These are phyloP conservation scores for Naumovozyma dairenensis DNA, from an alignment of 805 yeast species.

Conservation along the genomic window DNA sequence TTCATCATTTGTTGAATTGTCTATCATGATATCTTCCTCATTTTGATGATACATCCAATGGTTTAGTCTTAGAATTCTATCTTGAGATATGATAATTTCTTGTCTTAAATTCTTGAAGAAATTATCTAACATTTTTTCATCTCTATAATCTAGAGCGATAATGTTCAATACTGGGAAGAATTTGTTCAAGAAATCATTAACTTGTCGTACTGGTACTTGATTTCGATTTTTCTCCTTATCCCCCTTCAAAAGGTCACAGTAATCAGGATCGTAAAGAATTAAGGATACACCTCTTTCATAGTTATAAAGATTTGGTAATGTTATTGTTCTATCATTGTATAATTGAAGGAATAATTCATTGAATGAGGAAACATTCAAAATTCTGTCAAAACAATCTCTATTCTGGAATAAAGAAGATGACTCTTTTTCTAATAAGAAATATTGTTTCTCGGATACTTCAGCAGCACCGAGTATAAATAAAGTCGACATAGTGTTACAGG, in stretches of 20 bases:
- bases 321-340: constrained; percentile 15
- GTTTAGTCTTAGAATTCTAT: constrained; percentile 19
- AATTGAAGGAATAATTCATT: constrained; percentile 12
- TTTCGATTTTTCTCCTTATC: not conserved
- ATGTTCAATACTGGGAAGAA: constrained; percentile 22
- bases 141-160: constrained; percentile 10
- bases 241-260: too few relatives aligned
- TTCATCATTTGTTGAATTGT: not conserved
- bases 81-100: constrained; percentile 4
- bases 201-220: constrained; percentile 7
- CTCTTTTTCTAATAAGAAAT: too few relatives aligned
- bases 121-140: constrained; percentile 1
- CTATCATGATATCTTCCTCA: not conserved
- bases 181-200: constrained; percentile 9
- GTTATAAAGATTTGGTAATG: constrained; percentile 10
- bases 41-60: constrained; percentile 25
- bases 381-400: constrained; percentile 7
- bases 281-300: constrained; percentile 22
- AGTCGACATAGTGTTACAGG: constrained; percentile 7
- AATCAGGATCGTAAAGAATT: constrained; percentile 9
- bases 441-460: not conserved
- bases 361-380: constrained; percentile 5
- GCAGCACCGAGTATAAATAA: constrained; percentile 3
- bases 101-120: constrained; percentile 1
- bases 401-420: too few relatives aligned